Percentiles rank a stretch among this genome's conserved stretches.
Evolutionary conservation across 495 filamentous ascomycete genomes (phyloP).

Genomic region (Xylaria curta): DNA sequence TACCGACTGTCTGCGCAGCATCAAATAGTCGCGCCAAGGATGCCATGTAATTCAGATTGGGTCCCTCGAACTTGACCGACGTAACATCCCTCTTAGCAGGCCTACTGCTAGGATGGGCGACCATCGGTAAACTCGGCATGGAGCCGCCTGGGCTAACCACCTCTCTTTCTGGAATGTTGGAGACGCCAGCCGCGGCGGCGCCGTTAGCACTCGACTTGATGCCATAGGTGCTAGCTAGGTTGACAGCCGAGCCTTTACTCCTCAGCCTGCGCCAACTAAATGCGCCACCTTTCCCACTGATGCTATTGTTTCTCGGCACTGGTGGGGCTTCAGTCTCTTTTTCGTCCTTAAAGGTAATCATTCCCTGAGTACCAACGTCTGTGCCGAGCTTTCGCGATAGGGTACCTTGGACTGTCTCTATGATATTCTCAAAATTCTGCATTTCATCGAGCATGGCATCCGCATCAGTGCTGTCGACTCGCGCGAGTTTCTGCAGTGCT

Average conservation of each 20-base stretch:
- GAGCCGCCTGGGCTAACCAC: constrained; percentile 32
- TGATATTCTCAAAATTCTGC: constrained; percentile 84
- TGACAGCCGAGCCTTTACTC: constrained; percentile 80
- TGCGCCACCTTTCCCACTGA: constrained; percentile 69
- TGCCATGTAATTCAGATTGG: constrained; percentile 88
- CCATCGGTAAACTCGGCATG: constrained; percentile 85
- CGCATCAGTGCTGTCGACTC: constrained; percentile 86
- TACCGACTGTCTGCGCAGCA: constrained; percentile 91
- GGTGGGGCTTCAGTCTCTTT: constrained; percentile 40
- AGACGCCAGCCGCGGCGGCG: constrained; percentile 28
- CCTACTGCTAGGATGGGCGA: constrained; percentile 63
- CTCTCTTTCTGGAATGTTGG: constrained; percentile 40
- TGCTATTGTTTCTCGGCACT: constrained; percentile 61
- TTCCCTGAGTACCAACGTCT: constrained; percentile 84
- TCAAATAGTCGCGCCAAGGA: constrained; percentile 92
- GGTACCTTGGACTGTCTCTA: constrained; percentile 81
- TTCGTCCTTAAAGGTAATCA: constrained; percentile 68
- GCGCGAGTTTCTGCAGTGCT: constrained; percentile 79
- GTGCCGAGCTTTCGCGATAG: constrained; percentile 84
- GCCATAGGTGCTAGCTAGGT: constrained; percentile 54
- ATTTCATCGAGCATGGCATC: constrained; percentile 94
- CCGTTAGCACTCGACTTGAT: constrained; percentile 45
- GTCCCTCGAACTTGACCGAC: constrained; percentile 75
- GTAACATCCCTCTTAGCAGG: constrained; percentile 71
- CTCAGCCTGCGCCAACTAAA: constrained; percentile 87